These are phyloP conservation scores for Cladosporium sp. DNA, from an alignment of 2,329 filamentous ascomycete genomes.

Conservation along the genomic window DNA sequence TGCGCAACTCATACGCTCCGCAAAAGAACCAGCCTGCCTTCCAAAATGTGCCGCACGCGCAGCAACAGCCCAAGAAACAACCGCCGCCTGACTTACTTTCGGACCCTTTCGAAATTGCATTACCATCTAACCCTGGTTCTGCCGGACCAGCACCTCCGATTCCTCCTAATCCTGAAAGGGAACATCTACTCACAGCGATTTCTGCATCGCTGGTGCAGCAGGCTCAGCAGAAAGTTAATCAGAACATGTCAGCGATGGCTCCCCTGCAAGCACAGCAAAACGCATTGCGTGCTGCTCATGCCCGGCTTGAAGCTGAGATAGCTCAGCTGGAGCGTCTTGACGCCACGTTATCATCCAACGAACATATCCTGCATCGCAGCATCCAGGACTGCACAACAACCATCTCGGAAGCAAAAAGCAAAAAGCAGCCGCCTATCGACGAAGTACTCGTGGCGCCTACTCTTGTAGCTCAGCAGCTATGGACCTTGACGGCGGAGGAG, in stretches of 20 bases:
- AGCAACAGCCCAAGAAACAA: conserved; percentile 35
- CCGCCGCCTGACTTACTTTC: conserved; percentile 59
- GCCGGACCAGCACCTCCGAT: conserved; percentile 74
- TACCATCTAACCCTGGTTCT: conserved; percentile 45
- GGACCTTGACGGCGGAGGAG: conserved; percentile 85
- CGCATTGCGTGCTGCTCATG: conserved; percentile 71
- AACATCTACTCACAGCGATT: conserved; percentile 77
- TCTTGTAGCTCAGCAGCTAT: conserved; percentile 89
- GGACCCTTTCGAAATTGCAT: conserved; percentile 61
- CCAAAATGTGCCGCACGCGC: conserved; percentile 27
- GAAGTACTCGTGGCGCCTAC: conserved; percentile 91
- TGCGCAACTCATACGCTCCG: conserved; percentile 29
- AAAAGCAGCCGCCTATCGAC: conserved; percentile 76
- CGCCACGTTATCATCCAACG: conserved; percentile 71
- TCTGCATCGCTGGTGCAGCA: conserved; percentile 68
- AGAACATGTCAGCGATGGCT: conserved; percentile 72
- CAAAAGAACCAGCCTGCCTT: conserved; percentile 21
- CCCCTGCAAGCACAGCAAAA: conserved; percentile 76
- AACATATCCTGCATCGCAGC: conserved; percentile 72
- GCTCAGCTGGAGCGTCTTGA: conserved; percentile 70
- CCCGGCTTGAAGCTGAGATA: conserved; percentile 72
- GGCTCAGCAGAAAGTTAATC: conserved; percentile 66
- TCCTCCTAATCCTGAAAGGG: conserved; percentile 93
- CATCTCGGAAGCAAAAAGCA: conserved; percentile 69
- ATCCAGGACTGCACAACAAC: conserved; percentile 76